These are phyloP conservation scores for Xerophyta viscosa DNA, from an alignment of 106 monocot species.

Conservation along the genomic window DNA sequence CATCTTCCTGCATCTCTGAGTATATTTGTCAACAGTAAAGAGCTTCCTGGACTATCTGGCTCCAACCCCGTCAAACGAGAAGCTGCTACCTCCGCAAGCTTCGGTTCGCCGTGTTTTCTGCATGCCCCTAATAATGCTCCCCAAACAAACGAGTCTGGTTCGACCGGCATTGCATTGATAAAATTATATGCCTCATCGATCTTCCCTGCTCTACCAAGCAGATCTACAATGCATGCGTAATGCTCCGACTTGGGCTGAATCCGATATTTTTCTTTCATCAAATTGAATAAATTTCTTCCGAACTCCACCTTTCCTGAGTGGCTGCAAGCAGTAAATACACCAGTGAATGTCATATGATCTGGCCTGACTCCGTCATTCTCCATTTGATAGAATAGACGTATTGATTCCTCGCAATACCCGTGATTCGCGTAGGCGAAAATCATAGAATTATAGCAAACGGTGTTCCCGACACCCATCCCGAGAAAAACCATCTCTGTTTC, in stretches of 20 bases:
- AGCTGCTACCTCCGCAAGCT: conserved; percentile 34
- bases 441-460: conserved; percentile 49
- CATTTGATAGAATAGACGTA: conserved; percentile 34
- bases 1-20: conserved; percentile 21
- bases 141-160: conserved; percentile 63
- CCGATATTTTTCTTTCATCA: conserved; percentile 21
- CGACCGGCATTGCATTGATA: conserved; percentile 31
- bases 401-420: conserved; percentile 28
- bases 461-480: conserved; percentile 23
- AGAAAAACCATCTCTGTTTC: conserved; percentile 32
- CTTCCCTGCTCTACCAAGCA: conserved; percentile 49
- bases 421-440: conserved; percentile 45
- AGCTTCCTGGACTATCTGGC: conserved; percentile 29
- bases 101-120: conserved; percentile 21
- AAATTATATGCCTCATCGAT: conserved; percentile 31
- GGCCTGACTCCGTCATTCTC: conserved; percentile 5
- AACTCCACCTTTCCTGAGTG: conserved; percentile 39
- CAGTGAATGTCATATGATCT: conserved; percentile 54
- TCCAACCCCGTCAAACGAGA: conserved; percentile 25
- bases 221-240: conserved; percentile 63
- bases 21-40: conserved; percentile 13
- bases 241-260: conserved; percentile 55
- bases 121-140: conserved; percentile 52
- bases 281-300: conserved; percentile 29
- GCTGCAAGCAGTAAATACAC: conserved; percentile 50